Base-by-base conservation (phyloP, 2,329 filamentous ascomycete genomes). In the Lasiodiplodia sp. region DNA sequence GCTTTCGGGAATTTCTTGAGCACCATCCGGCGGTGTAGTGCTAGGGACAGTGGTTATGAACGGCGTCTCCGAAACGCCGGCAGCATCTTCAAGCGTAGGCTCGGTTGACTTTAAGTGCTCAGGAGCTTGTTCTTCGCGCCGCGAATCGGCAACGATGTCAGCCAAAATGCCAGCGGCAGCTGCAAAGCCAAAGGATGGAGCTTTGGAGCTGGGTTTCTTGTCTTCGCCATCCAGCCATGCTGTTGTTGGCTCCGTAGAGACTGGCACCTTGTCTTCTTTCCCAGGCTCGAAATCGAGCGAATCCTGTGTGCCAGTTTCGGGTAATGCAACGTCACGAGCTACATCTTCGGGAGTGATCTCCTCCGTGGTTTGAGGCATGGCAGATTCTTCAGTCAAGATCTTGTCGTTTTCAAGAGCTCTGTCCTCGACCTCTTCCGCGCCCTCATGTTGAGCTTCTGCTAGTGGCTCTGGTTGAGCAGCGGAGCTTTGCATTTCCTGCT, bases 81-180 rank as follows among this genome's bases (percentile, higher is more conserved):
- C 11, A 21, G 21, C 12, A 7, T 14, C 57, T 25, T 44, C 58
- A 23, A 23, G 1, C 11, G 3, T 11, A 6, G 58, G 23, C 10
- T 63, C 58, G 6, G 23, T 12, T 8, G 25, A 49, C 44, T 23
- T 16, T 2, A 55, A n/a, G 5, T 2, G 14, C 4, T 66, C 63
- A 47, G 63, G n/a, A 4, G 40, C 21, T n/a, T 12, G 10, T 4
- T 66, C 63, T n/a, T 66, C n/a, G 10, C 25, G 49, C 49, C 25
- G 53, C 8, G 49, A 55, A 6, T 53, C 63, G 10, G 49, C 49
- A 18, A 66, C 63, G 16, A 18, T 34, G 18, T 21, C 63, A 12
- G 49, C 34, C 14, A 66, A 16, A 10, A 66, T 55, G 18, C 63
- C 34, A 44, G 49, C 63, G 16, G 63, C 63, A 31, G 18, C 63